Percentiles rank a stretch among this genome's conserved stretches.
Conservation (phyloP, 306 rosid species). For the Dryas drummondii region DNA sequence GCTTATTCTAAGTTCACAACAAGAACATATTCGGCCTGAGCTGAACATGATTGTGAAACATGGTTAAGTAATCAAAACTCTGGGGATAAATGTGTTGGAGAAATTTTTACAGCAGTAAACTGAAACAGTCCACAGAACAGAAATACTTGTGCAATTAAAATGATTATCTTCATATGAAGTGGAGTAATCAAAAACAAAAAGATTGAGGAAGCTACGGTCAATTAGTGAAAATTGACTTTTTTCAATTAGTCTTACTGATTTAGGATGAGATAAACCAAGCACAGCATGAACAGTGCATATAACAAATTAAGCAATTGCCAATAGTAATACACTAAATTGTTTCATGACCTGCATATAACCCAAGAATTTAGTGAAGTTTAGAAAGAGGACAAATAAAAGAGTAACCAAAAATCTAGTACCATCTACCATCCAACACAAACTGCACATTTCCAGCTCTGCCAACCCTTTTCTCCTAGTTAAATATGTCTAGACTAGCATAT, state of each 20-base stretch:
- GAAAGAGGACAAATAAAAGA: background rate
- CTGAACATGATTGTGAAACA: background rate
- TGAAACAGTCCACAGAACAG: background rate
- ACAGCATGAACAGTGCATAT: conserved; percentile 2
- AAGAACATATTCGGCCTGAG: background rate
- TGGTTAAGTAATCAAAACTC: background rate
- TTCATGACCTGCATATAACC: background rate
- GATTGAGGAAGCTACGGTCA: too few relatives aligned
- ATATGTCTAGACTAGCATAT: background rate
- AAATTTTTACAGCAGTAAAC: background rate
- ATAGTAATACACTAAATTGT: background rate
- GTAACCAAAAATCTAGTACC: background rate
- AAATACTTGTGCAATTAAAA: background rate
- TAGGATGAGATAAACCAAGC: background rate
- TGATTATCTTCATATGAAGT: background rate
- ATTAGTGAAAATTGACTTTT: background rate
- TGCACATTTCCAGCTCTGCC: background rate
- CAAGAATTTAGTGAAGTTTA: background rate
- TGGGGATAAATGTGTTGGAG: background rate
- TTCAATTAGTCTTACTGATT: background rate
- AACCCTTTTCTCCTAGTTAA: background rate
- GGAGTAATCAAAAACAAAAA: background rate
- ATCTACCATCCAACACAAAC: background rate
- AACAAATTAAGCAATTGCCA: background rate
- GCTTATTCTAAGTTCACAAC: background rate